These are phyloP conservation scores for Mucor irregularis DNA, from an alignment of 371 early-diverging fungal genomes.

Conservation along the genomic window DNA sequence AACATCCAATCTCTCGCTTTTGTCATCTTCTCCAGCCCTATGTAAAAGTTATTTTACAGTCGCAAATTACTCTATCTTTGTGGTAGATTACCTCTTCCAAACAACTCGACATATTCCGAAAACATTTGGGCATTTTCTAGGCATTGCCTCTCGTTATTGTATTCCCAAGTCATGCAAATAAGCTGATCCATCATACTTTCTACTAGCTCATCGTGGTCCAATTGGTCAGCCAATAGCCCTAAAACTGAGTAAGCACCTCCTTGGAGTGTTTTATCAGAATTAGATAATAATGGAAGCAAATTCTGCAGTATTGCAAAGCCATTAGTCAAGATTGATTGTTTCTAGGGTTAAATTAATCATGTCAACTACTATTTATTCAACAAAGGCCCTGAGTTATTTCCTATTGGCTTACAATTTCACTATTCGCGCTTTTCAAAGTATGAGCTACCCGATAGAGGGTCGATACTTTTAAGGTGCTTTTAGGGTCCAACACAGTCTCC, in stretches of 20 bases:
- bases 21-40: constrained; percentile 16
- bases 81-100: constrained; percentile 13
- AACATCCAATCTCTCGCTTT: constrained; percentile 25
- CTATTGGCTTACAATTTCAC: too few relatives aligned
- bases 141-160: neutral
- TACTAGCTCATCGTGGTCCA: constrained; percentile 13
- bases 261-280: neutral
- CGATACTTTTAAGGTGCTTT: too few relatives aligned
- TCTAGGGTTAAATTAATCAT: neutral
- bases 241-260: neutral
- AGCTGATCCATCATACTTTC: constrained; percentile 17
- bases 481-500: too few relatives aligned
- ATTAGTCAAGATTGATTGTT: neutral
- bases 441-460: too few relatives aligned
- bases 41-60: neutral
- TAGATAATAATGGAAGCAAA: neutral
- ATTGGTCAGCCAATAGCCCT: neutral
- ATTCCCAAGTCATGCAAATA: constrained; percentile 6
- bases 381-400: neutral
- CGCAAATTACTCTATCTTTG: neutral
- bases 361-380: neutral
- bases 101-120: constrained; percentile 5
- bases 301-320: neutral
- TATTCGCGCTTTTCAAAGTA: too few relatives aligned
- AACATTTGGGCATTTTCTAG: neutral